These are phyloP conservation scores for Pyricularia sp. DNA, from an alignment of 2,329 filamentous ascomycete species.

Conservation along the genomic window DNA sequence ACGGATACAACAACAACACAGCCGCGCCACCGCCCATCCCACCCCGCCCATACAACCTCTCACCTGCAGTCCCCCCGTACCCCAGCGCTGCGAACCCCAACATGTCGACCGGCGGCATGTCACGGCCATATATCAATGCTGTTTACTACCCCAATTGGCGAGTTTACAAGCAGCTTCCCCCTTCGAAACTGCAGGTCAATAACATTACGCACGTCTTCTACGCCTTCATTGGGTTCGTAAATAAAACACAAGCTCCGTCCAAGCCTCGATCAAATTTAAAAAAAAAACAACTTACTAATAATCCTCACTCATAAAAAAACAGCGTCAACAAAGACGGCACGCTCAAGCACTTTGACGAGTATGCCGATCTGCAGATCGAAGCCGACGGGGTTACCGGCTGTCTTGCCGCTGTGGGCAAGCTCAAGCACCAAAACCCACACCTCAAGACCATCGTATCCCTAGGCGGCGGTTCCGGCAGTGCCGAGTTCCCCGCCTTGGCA, in stretches of 20 bases:
- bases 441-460: conserved; percentile 50
- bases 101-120: background rate
- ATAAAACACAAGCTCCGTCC: background rate
- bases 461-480: conserved; percentile 50
- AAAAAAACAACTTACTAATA: background rate
- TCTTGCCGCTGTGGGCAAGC: conserved; percentile 41
- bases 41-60: background rate
- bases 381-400: conserved; percentile 48
- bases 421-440: conserved; percentile 42
- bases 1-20: background rate
- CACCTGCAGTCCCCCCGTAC: background rate
- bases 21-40: background rate
- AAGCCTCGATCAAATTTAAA: background rate
- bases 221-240: conserved; percentile 39
- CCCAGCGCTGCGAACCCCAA: background rate
- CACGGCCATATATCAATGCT: conserved; percentile 17
- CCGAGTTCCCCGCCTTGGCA: conserved; percentile 46
- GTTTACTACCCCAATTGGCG: conserved; percentile 56
- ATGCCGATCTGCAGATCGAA: conserved; percentile 46
- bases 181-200: conserved; percentile 40
- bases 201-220: conserved; percentile 52
- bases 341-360: conserved; percentile 40
- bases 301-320: background rate
- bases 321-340: background rate
- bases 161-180: conserved; percentile 46